phyloP scores from a whole-genome alignment of 805 yeast species.

The Candida nanaspora region DNA sequence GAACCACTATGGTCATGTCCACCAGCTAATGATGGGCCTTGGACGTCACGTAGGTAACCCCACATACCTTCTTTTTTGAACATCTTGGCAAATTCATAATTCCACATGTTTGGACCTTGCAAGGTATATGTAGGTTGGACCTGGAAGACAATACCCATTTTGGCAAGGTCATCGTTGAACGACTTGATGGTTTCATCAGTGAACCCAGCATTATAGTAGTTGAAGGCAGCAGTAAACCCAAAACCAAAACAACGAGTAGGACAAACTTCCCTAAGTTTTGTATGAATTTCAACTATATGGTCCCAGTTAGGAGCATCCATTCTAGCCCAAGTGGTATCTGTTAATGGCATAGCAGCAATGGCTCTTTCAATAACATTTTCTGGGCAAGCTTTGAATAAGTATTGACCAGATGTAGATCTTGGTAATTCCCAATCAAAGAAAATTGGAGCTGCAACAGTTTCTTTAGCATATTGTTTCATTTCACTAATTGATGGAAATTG shows the following conservation, averaged over 20 bases:
- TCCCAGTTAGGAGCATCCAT: slow-evolving; percentile 50
- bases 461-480: slow-evolving; percentile 8
- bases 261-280: slow-evolving; percentile 34
- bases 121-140: slow-evolving; percentile 45
- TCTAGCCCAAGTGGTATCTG: slow-evolving; percentile 57
- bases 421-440: slow-evolving; percentile 56
- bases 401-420: slow-evolving; percentile 51
- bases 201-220: slow-evolving; percentile 55
- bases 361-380: slow-evolving; percentile 50
- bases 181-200: slow-evolving; percentile 35
- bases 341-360: slow-evolving; percentile 46
- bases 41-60: slow-evolving; percentile 19
- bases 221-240: slow-evolving; percentile 54
- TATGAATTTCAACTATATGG: slow-evolving; percentile 42
- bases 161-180: slow-evolving; percentile 47
- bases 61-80: slow-evolving; percentile 50
- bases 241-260: slow-evolving; percentile 54
- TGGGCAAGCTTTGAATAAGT: slow-evolving; percentile 40
- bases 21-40: slow-evolving; percentile 7
- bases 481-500: slow-evolving; percentile 16
- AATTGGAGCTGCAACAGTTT: slow-evolving; percentile 26
- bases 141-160: slow-evolving; percentile 44
- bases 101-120: slow-evolving; percentile 53
- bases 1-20: slow-evolving; percentile 13
- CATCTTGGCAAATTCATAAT: slow-evolving; percentile 38